These are phyloP conservation scores for Pulveroboletus sp. DNA, from an alignment of 768 basidiomycete genomes.

Conservation along the genomic window DNA sequence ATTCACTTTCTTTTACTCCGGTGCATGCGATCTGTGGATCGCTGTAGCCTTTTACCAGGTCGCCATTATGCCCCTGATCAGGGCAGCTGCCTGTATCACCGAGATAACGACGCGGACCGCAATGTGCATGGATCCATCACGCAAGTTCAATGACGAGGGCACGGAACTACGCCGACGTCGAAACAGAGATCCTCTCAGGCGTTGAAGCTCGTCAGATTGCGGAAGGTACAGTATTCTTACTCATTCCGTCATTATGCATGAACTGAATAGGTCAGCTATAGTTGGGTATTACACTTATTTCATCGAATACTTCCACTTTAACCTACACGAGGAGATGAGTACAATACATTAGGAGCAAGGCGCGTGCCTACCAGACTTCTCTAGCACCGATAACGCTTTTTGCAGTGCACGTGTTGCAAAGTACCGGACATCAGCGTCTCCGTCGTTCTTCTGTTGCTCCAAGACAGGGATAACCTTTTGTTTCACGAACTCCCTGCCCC, in stretches of 20 bases:
- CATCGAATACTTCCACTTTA: conserved; percentile 20
- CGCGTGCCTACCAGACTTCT: conserved; percentile 35
- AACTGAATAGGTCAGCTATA: conserved; percentile 18
- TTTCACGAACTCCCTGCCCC: conserved; percentile 72
- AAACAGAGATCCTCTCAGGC: conserved; percentile 1
- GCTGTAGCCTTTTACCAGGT: neutral
- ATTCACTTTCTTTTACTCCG: neutral
- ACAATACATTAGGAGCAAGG: neutral
- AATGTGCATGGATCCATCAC: neutral
- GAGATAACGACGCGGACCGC: neutral
- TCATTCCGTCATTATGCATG: conserved; percentile 19
- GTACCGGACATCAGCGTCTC: conserved; percentile 94
- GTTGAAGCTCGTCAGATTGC: conserved; percentile 24
- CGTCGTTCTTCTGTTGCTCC: conserved; percentile 81
- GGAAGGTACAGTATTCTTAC: conserved; percentile 30
- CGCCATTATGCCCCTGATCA: conserved; percentile 4
- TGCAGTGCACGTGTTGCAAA: conserved; percentile 83
- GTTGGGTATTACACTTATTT: conserved; percentile 30
- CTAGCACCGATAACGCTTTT: conserved; percentile 37
- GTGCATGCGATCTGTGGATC: no score
- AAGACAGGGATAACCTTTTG: conserved; percentile 76
- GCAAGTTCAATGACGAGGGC: neutral
- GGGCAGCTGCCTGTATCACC: neutral
- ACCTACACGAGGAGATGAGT: conserved; percentile 11
- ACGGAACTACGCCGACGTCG: neutral